Conservation (phyloP, 495 filamentous ascomycete genomes). For the Penicillium cinerascens region DNA sequence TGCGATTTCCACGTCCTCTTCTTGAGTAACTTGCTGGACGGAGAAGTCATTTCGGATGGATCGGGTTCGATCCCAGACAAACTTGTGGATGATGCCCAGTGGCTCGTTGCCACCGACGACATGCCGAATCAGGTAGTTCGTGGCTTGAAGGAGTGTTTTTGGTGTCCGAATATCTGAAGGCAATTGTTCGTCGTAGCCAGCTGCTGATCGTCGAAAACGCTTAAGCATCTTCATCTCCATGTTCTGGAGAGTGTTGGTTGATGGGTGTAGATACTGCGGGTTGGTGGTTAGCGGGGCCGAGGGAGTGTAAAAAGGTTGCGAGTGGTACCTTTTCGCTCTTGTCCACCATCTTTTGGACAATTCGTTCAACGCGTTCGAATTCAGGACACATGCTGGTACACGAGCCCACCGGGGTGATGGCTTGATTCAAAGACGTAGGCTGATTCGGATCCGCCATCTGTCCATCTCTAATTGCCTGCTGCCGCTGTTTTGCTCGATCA, state of each 20-base stretch:
- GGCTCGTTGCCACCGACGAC: slow-evolving; percentile 62
- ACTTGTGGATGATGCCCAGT: slow-evolving; percentile 71
- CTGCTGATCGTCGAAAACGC: slow-evolving; percentile 82
- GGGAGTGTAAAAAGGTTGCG: neutral
- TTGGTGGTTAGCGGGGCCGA: slow-evolving; percentile 9
- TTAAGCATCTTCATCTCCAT: slow-evolving; percentile 72
- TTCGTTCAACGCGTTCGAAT: slow-evolving; percentile 77
- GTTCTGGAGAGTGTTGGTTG: slow-evolving; percentile 32
- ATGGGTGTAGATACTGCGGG: slow-evolving; percentile 35
- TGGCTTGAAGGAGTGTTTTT: slow-evolving; percentile 64
- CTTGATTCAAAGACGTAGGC: slow-evolving; percentile 72
- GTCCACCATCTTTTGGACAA: slow-evolving; percentile 64
- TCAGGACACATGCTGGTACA: slow-evolving; percentile 94
- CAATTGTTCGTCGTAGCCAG: slow-evolving; percentile 85
- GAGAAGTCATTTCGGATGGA: slow-evolving; percentile 93
- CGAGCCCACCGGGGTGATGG: slow-evolving; percentile 82
- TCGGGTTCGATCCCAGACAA: slow-evolving; percentile 90
- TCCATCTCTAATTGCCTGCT: slow-evolving; percentile 65
- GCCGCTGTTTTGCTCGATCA: slow-evolving; percentile 64
- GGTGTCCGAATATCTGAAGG: slow-evolving; percentile 90
- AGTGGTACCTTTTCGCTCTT: slow-evolving; percentile 53
- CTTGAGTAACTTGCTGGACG: slow-evolving; percentile 72
- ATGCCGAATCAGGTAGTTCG: slow-evolving; percentile 78
- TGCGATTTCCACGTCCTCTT: slow-evolving; percentile 60
- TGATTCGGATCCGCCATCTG: slow-evolving; percentile 88